Percentiles rank a stretch among this genome's conserved stretches.
Evolutionary conservation across 495 filamentous ascomycete species (phyloP).

Genomic region (Penicillium malachiteum): DNA sequence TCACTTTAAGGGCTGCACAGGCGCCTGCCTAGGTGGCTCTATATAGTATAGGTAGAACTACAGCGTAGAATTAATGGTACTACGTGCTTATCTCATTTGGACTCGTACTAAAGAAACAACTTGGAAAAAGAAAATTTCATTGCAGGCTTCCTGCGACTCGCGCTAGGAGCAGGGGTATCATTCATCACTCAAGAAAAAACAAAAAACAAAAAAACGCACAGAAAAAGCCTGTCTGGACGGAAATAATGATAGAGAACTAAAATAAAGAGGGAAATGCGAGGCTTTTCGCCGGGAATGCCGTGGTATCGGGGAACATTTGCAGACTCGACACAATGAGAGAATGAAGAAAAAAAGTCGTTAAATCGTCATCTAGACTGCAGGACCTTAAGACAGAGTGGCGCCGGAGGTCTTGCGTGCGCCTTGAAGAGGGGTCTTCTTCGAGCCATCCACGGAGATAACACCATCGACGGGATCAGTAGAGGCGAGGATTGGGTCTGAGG

Average conservation of each 20-base stretch:
- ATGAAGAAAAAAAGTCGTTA: constrained; percentile 8
- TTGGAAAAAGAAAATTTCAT: not conserved
- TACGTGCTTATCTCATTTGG: too few species aligned
- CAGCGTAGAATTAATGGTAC: not conserved
- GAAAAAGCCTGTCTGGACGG: not conserved
- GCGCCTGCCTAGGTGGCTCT: not conserved
- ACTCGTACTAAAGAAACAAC: not conserved
- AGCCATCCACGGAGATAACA: constrained; percentile 12
- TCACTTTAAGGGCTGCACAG: too few species aligned
- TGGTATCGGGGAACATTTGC: not conserved
- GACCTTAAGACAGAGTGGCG: constrained; percentile 10
- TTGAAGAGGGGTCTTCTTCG: constrained; percentile 25
- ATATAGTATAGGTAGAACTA: not conserved
- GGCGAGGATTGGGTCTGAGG: constrained; percentile 22
- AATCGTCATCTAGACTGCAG: constrained; percentile 12
- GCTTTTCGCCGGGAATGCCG: constrained; percentile 11
- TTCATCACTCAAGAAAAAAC: constrained; percentile 19
- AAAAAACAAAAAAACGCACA: constrained; percentile 6
- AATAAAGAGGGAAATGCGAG: constrained; percentile 5
- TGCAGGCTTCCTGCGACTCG: not conserved
- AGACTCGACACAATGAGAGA: not conserved
- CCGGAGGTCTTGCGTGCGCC: constrained; percentile 26
- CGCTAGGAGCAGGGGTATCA: constrained; percentile 26
- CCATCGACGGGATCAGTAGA: constrained; percentile 21
- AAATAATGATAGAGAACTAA: not conserved